Evolutionary conservation across 2,329 filamentous ascomycete species (phyloP), one percentile per base, ranked within the genome.

Genomic region (Rutstroemia sp.): DNA sequence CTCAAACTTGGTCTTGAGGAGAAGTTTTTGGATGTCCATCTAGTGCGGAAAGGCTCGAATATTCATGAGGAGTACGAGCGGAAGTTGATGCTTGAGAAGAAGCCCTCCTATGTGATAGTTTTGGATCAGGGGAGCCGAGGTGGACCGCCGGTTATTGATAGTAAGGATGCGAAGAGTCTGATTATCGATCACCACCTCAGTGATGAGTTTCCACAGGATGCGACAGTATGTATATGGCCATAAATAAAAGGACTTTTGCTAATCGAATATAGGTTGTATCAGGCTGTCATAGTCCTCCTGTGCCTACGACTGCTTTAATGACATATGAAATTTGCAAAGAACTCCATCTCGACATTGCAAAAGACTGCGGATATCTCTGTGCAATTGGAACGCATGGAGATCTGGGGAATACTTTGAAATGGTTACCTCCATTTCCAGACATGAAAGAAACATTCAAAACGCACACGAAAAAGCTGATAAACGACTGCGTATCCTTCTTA

Each of bases 301-400:
- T 88, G 0, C 80, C 82, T 5, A 87, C 84, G 1, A 83, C 78
- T 23, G 77, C 84, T 2, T 69, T 88, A 0, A 73, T 88, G 16
- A 85, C 82, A 0, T 87, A 86, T 63, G 73, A 80, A 49, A 79
- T 88, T 30, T 88, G 85, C 63, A 73, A 73, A 21, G 71, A 75
- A 0, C 72, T 88, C 0, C 76, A 86, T 61, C 71, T 74, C 1
- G 70, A 73, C 2, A 75, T 87, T 0, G 63, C 67, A 4, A 64
- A 68, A 2, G 68, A 71, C 5, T 83, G 81, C 61, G 79, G 76
- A 40, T 87, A 84, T 78, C 73, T 87, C 0, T 84, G 82, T 54
- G 76, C 77, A 2, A 76, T 87, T 60, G 85, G 85, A 8, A 87
- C 84, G 0, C 81, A 86, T 59, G 84, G 83, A 2, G 84, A 88